Conservation (phyloP, 2,329 filamentous ascomycete species). For the Phyllosticta ampelicida region DNA sequence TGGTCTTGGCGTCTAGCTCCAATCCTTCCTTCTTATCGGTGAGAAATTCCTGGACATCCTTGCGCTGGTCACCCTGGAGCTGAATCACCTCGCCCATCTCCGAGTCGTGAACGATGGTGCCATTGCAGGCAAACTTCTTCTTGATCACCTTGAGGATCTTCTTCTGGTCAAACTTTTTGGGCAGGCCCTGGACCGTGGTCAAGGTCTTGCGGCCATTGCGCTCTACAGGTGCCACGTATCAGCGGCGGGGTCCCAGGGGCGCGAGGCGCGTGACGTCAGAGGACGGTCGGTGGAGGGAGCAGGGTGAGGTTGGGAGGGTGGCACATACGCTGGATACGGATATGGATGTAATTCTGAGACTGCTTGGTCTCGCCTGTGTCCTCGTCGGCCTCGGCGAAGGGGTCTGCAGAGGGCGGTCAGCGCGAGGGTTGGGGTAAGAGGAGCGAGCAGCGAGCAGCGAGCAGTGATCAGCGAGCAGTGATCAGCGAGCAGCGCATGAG, state of each 20-base stretch:
- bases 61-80: conserved; percentile 98
- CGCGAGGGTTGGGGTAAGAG: neutral
- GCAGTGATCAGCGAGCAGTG: too few species aligned
- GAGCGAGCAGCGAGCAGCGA: too few species aligned
- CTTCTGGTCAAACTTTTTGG: conserved; percentile 98
- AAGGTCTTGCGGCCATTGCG: conserved; percentile 99
- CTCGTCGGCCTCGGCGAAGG: conserved; percentile 99
- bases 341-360: conserved; percentile 97
- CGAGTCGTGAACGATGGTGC: conserved; percentile 90
- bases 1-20: conserved; percentile 89
- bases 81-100: conserved; percentile 99
- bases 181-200: conserved; percentile 98
- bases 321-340: conserved; percentile 93
- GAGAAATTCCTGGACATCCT: conserved; percentile 96
- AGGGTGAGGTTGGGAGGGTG: conserved; percentile 1
- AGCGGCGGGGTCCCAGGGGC: conserved; percentile 21
- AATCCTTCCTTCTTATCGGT: conserved; percentile 91
- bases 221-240: conserved; percentile 50
- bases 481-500: too few species aligned
- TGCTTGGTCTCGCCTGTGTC: conserved; percentile 92
- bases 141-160: conserved; percentile 99
- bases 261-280: conserved; percentile 1
- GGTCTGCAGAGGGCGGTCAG: conserved; percentile 46
- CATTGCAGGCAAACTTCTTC: conserved; percentile 99
- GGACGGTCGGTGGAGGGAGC: conserved; percentile 6